Conservation (phyloP, 2,329 filamentous ascomycete genomes). For the Orbilia javanica region DNA sequence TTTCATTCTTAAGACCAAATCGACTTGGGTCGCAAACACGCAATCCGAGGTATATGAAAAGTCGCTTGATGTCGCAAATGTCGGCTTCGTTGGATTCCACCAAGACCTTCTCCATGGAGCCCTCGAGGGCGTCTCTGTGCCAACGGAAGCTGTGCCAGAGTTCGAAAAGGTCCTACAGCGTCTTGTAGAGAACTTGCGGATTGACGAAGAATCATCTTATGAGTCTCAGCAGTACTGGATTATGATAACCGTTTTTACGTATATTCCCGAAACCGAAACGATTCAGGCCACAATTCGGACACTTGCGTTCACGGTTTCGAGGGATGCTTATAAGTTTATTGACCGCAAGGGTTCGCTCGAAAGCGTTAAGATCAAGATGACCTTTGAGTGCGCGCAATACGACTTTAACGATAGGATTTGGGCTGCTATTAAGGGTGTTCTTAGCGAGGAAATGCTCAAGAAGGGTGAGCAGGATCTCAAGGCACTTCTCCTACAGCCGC, state of each 20-base stretch:
- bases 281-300: background rate
- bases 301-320: background rate
- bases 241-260: conserved; percentile 1
- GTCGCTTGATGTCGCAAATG: background rate
- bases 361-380: conserved; percentile 14
- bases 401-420: background rate
- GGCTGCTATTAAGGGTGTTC: conserved; percentile 2
- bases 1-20: conserved; percentile 1
- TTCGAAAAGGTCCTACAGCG: conserved; percentile 3
- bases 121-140: background rate
- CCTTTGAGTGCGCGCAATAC: background rate
- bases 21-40: background rate
- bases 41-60: background rate
- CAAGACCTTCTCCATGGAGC: background rate
- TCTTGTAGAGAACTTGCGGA: background rate
- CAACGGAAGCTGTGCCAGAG: background rate
- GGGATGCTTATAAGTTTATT: conserved; percentile 4
- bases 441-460: conserved; percentile 12
- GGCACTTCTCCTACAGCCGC: background rate
- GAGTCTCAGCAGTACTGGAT: conserved; percentile 3
- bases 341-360: conserved; percentile 3
- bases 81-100: background rate
- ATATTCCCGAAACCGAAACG: background rate
- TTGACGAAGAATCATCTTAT: background rate
- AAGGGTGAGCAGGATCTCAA: background rate